Percentiles rank a stretch among this genome's conserved stretches.
These are phyloP conservation scores for Hygrophila difformis DNA, from an alignment of 257 asterid genomes.

Conservation along the genomic window DNA sequence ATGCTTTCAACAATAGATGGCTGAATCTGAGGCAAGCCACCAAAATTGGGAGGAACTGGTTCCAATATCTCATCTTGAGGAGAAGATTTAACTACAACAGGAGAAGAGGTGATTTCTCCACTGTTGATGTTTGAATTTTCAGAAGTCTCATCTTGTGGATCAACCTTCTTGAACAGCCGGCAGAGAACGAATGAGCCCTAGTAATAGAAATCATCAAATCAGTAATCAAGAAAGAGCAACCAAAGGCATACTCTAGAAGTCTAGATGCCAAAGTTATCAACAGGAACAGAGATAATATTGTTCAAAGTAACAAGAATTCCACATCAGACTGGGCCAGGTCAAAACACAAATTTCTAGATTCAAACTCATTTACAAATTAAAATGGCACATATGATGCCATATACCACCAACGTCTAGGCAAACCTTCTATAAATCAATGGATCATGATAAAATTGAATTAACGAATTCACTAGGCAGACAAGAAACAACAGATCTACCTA, in stretches of 20 bases:
- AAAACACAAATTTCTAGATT: too few relatives aligned
- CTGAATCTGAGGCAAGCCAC: slow-evolving; percentile 19
- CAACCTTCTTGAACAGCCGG: slow-evolving; percentile 76
- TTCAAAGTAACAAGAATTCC: neutral
- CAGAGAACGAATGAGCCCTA: slow-evolving; percentile 87
- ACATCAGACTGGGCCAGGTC: too few relatives aligned
- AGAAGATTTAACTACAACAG: slow-evolving; percentile 30
- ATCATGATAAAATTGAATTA: neutral
- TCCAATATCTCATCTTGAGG: slow-evolving; percentile 44
- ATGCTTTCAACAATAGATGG: slow-evolving; percentile 24
- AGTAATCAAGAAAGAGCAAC: slow-evolving; percentile 7
- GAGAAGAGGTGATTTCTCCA: slow-evolving; percentile 35
- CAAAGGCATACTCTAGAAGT: neutral
- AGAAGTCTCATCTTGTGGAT: slow-evolving; percentile 41
- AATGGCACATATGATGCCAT: too few relatives aligned
- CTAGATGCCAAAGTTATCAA: neutral
- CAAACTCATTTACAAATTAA: too few relatives aligned
- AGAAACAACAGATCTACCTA: neutral
- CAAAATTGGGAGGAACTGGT: slow-evolving; percentile 30
- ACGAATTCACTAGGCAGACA: neutral
- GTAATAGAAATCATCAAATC: slow-evolving; percentile 16
- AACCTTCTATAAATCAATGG: too few relatives aligned
- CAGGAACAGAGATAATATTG: neutral
- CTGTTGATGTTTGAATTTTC: slow-evolving; percentile 39
- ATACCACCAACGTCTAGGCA: too few relatives aligned